Evolutionary conservation across 768 basidiomycete species (phyloP).

Genomic region (Tremella mesenterica): DNA sequence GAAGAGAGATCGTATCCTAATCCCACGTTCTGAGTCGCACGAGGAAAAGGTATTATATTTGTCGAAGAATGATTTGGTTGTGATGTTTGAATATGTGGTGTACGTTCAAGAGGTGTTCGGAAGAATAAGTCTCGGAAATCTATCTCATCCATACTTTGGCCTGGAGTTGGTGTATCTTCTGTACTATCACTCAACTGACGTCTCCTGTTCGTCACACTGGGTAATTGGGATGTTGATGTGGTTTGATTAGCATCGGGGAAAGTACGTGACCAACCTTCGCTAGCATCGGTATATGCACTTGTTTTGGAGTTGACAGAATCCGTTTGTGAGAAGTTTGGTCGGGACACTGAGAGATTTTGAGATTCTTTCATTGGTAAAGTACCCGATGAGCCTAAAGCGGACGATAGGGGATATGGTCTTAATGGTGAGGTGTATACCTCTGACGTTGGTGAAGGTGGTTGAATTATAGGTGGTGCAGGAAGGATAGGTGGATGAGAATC

Average conservation of each 20-base stretch:
- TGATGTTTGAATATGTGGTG: conserved; percentile 1
- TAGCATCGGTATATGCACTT: conserved; percentile 28
- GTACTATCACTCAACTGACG: conserved; percentile 9
- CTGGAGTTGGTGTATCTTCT: conserved; percentile 13
- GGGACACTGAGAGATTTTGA: neutral
- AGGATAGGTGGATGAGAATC: neutral
- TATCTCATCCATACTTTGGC: conserved; percentile 16
- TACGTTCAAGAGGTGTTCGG: conserved; percentile 26
- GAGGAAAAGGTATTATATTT: too few species aligned
- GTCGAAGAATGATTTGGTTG: too few species aligned
- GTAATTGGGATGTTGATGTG: conserved; percentile 6
- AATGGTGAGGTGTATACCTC: too few species aligned
- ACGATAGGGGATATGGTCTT: neutral
- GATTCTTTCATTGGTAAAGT: neutral
- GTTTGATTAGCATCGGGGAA: too few species aligned
- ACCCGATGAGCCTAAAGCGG: neutral
- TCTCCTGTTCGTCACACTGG: neutral
- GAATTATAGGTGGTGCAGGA: neutral
- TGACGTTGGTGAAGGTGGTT: neutral
- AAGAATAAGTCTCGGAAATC: conserved; percentile 39
- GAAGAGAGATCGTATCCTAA: too few species aligned
- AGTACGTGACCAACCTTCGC: conserved; percentile 26
- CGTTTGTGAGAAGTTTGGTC: conserved; percentile 12
- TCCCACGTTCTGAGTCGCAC: too few species aligned
- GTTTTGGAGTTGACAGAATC: conserved; percentile 12